phyloP scores from a whole-genome alignment of 345 rosid species.

The Diplotaxis tenuifolia region DNA sequence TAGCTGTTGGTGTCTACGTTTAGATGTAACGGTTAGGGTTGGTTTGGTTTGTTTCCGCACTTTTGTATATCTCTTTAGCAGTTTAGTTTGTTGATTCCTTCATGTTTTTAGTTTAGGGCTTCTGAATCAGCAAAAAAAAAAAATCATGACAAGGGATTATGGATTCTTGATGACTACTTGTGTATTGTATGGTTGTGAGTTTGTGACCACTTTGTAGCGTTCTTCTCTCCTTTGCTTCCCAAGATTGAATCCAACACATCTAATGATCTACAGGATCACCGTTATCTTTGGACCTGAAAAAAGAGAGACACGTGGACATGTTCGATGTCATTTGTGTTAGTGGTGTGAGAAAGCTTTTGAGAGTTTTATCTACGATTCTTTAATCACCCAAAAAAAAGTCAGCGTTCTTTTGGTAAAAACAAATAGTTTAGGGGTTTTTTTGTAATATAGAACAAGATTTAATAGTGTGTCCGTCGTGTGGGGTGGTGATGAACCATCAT shows the following conservation, averaged over 20 bases:
- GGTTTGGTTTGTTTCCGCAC: constrained; percentile 19
- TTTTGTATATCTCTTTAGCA: constrained; percentile 28
- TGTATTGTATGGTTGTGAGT: constrained; percentile 32
- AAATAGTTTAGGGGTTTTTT: background rate
- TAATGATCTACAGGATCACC: too few species aligned
- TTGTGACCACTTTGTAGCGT: constrained; percentile 11
- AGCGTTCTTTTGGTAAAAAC: background rate
- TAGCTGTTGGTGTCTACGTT: constrained; percentile 9
- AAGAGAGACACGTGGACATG: background rate
- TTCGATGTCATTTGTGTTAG: background rate
- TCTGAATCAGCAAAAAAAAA: constrained; percentile 18
- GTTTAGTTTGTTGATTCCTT: constrained; percentile 22
- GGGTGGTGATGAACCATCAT: background rate
- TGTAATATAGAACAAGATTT: background rate
- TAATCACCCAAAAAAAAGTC: background rate
- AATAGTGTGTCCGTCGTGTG: background rate
- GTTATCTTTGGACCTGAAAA: too few species aligned
- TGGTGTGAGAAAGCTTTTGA: background rate
- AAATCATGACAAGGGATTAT: constrained; percentile 16
- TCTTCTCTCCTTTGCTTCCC: background rate
- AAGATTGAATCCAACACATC: too few species aligned
- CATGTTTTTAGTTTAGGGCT: constrained; percentile 17
- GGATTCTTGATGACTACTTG: constrained; percentile 27
- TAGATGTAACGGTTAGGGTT: constrained; percentile 34
- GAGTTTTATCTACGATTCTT: background rate